These are phyloP conservation scores for Cucurbita pepo DNA, from an alignment of 306 rosid genomes.

Conservation along the genomic window DNA sequence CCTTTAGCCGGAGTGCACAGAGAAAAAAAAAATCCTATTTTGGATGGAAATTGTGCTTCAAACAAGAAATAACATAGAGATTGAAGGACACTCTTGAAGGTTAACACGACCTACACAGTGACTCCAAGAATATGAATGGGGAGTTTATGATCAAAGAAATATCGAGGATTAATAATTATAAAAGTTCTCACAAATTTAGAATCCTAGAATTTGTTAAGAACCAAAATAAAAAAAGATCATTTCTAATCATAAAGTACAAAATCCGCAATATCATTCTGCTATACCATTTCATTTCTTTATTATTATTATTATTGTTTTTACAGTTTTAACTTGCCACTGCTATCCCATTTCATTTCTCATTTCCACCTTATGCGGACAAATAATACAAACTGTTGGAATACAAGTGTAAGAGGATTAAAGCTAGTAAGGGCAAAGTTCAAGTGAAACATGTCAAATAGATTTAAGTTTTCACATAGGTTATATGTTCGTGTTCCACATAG, in stretches of 20 bases:
- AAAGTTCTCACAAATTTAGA: no score
- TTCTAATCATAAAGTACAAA: neutral
- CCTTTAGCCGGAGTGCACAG: neutral
- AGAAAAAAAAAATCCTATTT: neutral
- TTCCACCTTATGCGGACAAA: neutral
- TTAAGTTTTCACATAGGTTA: no score
- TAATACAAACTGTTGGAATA: neutral
- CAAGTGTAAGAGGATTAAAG: no score
- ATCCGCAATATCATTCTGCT: neutral
- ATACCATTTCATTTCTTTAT: no score
- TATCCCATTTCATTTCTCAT: neutral
- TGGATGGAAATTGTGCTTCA: neutral
- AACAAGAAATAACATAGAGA: neutral
- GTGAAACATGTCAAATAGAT: no score
- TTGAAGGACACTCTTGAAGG: neutral
- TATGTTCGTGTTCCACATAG: no score
- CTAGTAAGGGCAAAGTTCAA: no score
- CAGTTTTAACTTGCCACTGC: neutral
- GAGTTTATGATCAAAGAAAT: neutral
- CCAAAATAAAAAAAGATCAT: neutral
- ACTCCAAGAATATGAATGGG: neutral
- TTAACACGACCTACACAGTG: neutral
- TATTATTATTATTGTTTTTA: neutral
- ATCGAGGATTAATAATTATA: neutral
- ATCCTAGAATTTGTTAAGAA: neutral